Evolutionary conservation across 306 rosid species (phyloP), one percentile per base, ranked within the genome.

Genomic region (Benincasa hispida): DNA sequence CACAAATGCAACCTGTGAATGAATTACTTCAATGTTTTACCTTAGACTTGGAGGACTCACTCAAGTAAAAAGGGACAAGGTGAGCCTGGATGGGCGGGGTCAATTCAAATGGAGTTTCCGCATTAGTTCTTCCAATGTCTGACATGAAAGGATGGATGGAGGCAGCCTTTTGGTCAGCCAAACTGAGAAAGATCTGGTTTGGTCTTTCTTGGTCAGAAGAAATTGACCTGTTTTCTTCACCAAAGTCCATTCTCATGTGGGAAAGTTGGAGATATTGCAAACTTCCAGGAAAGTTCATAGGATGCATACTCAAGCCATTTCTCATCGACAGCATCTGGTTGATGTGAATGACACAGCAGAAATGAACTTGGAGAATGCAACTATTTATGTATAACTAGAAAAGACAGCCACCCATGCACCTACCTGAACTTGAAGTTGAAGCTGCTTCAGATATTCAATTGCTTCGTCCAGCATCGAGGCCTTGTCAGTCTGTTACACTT

Each of bases 401-500:
- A 58, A 78, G 66, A n/a, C 51, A 59, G 82, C 42, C 45, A 17
- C 14, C 69, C 69, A 17, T 45, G 51, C 51, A 48, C 54, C 8
- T 21, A 90, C 97, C 95, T 94, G 98, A 68, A 94, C 96, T 87
- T 94, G 98, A 76, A 94, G 98, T 87, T 91, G 96, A 88, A 94
- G 98, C 85, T 94, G 98, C 86, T 91, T 94, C 45, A 94, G 93
- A 82, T 94, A 94, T 83, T 94, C 98, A 72, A 94, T 94, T 77
- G 96, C 96, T 83, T 94, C 98, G 80, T 94, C 98, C 50, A 94
- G 89, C 97, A 94, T 92, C 11, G 98, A 94, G 82, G 98, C 97
- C 87, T 94, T 94, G 80, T 94, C 97, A 21, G 95, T 90, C 97
- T 91, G 89, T 82, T 72, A 42, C 76, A 74, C 50, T 50, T 50